Base-by-base conservation (phyloP, 2,329 filamentous ascomycete species). In the Aspergillus hiratsukae region DNA sequence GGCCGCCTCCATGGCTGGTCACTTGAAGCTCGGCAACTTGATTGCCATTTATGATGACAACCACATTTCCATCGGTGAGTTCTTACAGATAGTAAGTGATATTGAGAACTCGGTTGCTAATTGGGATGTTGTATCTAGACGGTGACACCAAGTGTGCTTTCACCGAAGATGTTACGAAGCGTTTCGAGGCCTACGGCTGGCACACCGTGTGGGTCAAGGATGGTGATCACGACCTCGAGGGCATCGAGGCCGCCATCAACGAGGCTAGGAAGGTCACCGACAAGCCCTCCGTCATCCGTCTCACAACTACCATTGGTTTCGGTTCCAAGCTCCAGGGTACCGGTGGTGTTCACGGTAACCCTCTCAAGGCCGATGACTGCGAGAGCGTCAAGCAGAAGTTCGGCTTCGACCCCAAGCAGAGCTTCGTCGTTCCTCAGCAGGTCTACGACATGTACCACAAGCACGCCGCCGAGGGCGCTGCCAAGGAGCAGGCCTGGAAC, bases 41-140 rank as follows among this genome's bases (percentile, higher is more conserved):
- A 97, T 97, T 78, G 87, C 85, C 78, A 84, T 99, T 79, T 99
- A 93, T 78, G 94, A 99, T 74, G 94, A 99, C 83, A 99, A 99
- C 86, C 89, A 96, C 78, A 97, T 99, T 74, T 96, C 85, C 65
- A 87, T 87, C 69, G 84, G 85, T 87, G 73, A 73, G 82, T 46
- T 11, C 8, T 23, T 27, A 23, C n/a, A 10, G 14, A 59, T 28
- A 51, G 23, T 19, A 31, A 19, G 3, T 17, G n/a, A 23, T 1
- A 6, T 25, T 11, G 29, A 19, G 2, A 7, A 9, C 49, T 37
- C 9, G 1, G 51, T 35, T 5, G 43, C n/a, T 52, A 41, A 35
- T 17, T 14, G 9, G 10, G 14, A 4, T 3, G 31, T 49, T 23
- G 35, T 56, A 45, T 48, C 46, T 63, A 86, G 94, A 99, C 73